These are phyloP conservation scores for Boletales sp. DNA, from an alignment of 768 basidiomycete genomes.

Conservation along the genomic window DNA sequence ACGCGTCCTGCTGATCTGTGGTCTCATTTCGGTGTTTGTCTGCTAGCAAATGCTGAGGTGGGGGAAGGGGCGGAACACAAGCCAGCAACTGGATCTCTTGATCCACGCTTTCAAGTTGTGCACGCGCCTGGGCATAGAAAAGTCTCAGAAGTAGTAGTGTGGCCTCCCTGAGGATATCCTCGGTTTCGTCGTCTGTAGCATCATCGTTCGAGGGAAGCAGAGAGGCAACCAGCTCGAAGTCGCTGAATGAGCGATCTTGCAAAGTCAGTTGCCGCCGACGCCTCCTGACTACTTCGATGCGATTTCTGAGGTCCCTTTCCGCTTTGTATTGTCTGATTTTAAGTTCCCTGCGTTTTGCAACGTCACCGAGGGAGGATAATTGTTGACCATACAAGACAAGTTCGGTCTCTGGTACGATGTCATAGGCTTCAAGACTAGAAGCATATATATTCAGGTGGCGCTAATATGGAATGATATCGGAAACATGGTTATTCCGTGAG, in stretches of 20 bases:
- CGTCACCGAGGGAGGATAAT: constrained; percentile 52
- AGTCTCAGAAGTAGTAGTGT: constrained; percentile 71
- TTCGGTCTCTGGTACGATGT: constrained; percentile 61
- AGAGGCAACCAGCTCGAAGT: constrained; percentile 63
- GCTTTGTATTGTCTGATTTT: constrained; percentile 90
- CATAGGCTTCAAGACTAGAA: constrained; percentile 57
- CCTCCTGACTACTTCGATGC: constrained; percentile 61
- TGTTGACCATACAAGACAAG: constrained; percentile 50
- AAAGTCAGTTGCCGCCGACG: constrained; percentile 42
- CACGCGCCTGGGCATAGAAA: constrained; percentile 63
- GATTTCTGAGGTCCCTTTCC: constrained; percentile 74
- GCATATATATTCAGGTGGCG: constrained; percentile 46
- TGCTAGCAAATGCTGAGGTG: constrained; percentile 24
- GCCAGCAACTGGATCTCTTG: constrained; percentile 72
- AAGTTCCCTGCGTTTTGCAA: constrained; percentile 69
- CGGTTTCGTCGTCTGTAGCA: constrained; percentile 54
- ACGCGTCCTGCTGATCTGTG: constrained; percentile 52
- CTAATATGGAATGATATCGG: constrained; percentile 32
- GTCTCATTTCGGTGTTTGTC: constrained; percentile 39
- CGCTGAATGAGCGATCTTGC: constrained; percentile 36
- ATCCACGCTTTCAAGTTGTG: constrained; percentile 61
- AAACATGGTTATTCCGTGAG: constrained; percentile 1
- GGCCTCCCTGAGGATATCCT: constrained; percentile 64
- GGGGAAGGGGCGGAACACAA: constrained; percentile 44
- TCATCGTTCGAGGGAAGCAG: constrained; percentile 43